Base-by-base conservation (phyloP, 2,329 filamentous ascomycete genomes). In the Atkinsonella texensis region DNA sequence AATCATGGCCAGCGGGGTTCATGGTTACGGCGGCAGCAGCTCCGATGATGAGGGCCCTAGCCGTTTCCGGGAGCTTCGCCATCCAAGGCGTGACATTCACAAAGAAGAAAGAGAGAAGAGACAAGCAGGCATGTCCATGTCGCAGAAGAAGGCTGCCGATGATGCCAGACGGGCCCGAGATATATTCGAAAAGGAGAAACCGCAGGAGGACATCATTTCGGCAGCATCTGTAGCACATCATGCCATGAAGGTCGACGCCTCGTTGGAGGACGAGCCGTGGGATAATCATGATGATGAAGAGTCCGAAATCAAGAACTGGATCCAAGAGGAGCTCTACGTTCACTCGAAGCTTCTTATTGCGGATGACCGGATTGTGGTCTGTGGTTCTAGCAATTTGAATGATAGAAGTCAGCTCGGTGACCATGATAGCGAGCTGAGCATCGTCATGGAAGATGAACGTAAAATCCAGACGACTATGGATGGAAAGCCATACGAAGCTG, bases 311-410 rank as follows among this genome's bases (percentile, higher is more conserved):
- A 78, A 85, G 50, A 88, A 94, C 63, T 94, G 93, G 74, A 84
- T 97, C 53, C 91, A 95, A 64, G 93, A 98, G 65, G 91, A 98
- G 67, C 78, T 97, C 2, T 98, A 98, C 65, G 84, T 97, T 46
- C 93, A 98, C 66, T 86, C 83, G 31, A 98, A 97, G 70, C 76
- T 96, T 38, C 77, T 93, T 58, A 91, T 96, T 58, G 85, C 85
- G 1, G 90, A 97, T 63, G 91, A 97, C 65, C 81, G 83, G 50
- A 77, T 89, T 46, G 89, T 87, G 1, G 81, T 96, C 50, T 93
- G 89, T 63, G 89, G 89, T 17, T 89, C 84, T 28, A 88, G 87
- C 56, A 97, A 96, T 67, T 76, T 96, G 60, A 97, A 96, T 65
- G 91, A 97, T 64, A 84, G 91, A 50, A 81, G 87, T 48, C 90